Evolutionary conservation across 192 early-diverging fungal species (phyloP).

Genomic region (Thamnidium elegans): DNA sequence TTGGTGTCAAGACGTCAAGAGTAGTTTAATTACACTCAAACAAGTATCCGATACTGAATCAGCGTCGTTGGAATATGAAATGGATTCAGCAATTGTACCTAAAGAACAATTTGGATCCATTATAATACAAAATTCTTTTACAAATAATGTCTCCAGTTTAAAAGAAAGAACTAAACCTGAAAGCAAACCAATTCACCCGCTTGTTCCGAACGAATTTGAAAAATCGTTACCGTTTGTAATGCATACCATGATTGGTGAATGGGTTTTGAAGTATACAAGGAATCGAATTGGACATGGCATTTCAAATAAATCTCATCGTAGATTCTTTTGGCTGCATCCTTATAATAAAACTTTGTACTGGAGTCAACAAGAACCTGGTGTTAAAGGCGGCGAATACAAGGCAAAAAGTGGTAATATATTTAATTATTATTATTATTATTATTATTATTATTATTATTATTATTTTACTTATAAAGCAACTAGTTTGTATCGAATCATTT

Average conservation of each 20-base stretch:
- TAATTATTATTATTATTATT: too few species aligned
- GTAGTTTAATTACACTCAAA: too few species aligned
- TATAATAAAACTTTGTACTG: constrained; percentile 77
- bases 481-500: constrained; percentile 23
- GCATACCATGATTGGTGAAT: constrained; percentile 81
- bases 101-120: too few species aligned
- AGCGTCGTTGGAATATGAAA: background rate
- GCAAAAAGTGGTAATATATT: constrained; percentile 47
- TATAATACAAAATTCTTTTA: too few species aligned
- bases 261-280: constrained; percentile 70
- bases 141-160: too few species aligned
- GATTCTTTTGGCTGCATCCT: constrained; percentile 85
- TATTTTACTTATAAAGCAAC: background rate
- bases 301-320: constrained; percentile 60
- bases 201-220: background rate
- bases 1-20: background rate
- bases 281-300: constrained; percentile 43
- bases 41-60: background rate
- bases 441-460: too few species aligned
- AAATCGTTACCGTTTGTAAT: constrained; percentile 48
- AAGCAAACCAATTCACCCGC: background rate
- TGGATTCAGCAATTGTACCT: too few species aligned
- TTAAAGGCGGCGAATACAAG: constrained; percentile 34
- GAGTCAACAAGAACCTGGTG: constrained; percentile 62
- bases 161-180: background rate